Evolutionary conservation across 1,284 basidiomycete genomes (phyloP), one percentile per base, ranked within the genome.

Genomic region (Cryptococcus sp.): DNA sequence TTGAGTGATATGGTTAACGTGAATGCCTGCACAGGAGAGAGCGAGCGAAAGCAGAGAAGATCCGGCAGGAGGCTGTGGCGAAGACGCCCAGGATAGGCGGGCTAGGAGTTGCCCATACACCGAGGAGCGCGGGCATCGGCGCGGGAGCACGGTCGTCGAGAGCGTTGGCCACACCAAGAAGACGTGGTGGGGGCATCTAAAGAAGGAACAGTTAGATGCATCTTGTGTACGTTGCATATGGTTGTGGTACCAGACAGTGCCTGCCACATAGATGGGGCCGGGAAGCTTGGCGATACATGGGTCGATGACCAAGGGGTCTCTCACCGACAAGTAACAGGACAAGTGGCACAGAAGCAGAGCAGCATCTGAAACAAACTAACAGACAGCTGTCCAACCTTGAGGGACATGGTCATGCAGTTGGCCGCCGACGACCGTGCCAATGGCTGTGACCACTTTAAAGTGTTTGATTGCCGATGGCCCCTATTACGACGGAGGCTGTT

Each of bases 21-120:
- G 36, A 35, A 21, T 16, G 35, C 12, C 9, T 4, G 1, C 13
- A 23, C 35, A 75, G 74, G 39, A 67, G 70, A 36, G 75, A 77
- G 51, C 62, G 73, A 28, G 67, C 65, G 2, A 82, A 83, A 55
- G 86, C 89, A 60, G 83, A 86, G 63, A 85, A 82, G 18, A 72
- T 86, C 56, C 81, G 82, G 0, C 79, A 80, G 45, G 83, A 87
- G 65, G 82, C 83, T 0, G 77, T 84, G 0, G 80, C 79, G 20
- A 82, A 83, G 12, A 83, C 83, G 44, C 81, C 88, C 6, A 84
- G 85, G 69, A 85, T 91, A 43, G 86, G 88, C 50, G 85, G 91
- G 2, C 84, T 87, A 33, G 87, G 87, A n/a, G 44, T 58, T 1
- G 64, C 67, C 8, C 59, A 63, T 15, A 93, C 90, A 7, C 89